Evolutionary conservation across 768 basidiomycete species (phyloP).

Genomic region (Russula griseocarnosa): DNA sequence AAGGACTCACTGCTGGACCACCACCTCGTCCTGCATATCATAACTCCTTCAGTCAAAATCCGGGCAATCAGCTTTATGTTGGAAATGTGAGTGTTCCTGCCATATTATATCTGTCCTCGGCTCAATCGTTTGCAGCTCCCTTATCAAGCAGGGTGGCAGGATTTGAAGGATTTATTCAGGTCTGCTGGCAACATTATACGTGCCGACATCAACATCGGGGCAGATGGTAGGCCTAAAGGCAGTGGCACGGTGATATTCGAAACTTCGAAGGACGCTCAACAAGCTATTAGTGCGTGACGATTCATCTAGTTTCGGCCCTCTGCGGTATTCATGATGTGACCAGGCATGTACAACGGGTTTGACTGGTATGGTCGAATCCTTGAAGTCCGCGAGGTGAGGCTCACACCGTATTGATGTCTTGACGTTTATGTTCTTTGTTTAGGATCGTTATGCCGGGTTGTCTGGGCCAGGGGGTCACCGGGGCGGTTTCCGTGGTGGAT

Average conservation of each 20-base stretch:
- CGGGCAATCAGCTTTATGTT: constrained; percentile 91
- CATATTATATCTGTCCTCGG: neutral
- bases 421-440: neutral
- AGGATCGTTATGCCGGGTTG: constrained; percentile 88
- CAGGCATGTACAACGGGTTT: constrained; percentile 95
- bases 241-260: constrained; percentile 98
- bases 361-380: constrained; percentile 96
- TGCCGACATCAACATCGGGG: constrained; percentile 91
- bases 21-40: constrained; percentile 82
- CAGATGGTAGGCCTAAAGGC: constrained; percentile 90
- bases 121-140: constrained; percentile 56
- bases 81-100: constrained; percentile 62
- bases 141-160: constrained; percentile 98
- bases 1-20: constrained; percentile 71
- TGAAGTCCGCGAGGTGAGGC: constrained; percentile 87
- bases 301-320: neutral
- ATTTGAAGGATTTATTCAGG: constrained; percentile 95
- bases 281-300: constrained; percentile 75
- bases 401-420: neutral
- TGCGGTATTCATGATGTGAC: constrained; percentile 4
- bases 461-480: constrained; percentile 58
- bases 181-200: constrained; percentile 92
- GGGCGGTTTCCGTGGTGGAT: constrained; percentile 48
- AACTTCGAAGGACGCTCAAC: constrained; percentile 82
- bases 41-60: constrained; percentile 67